Evolutionary conservation across 2,329 filamentous ascomycete genomes (phyloP), one percentile per base, ranked within the genome.

Genomic region (Escovopsis sp.): DNA sequence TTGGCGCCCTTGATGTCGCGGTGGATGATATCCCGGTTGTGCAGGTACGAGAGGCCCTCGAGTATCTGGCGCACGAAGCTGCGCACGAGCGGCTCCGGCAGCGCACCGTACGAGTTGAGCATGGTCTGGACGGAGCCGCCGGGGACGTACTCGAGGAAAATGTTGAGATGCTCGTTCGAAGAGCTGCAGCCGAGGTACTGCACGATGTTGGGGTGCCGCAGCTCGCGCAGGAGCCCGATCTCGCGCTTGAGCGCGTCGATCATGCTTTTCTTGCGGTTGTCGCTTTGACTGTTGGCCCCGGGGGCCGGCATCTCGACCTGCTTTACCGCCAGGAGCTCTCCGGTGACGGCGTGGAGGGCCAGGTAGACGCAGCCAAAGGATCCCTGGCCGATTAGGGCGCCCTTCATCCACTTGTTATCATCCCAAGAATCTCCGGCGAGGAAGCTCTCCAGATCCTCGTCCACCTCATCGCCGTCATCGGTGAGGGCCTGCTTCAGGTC

Each of bases 401-500:
- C 90, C 65, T 96, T 94, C 86, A 98, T 96, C 83, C 92, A 98
- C 57, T 94, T 93, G 62, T 88, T 82, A 43, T 94, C 87, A 44
- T 92, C 87, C 76, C 90, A 96, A 8, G 85, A 92, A 52, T 94
- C 85, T 43, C 85, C 84, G 25, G 85, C 77, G 28, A 96, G 68
- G 66, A 94, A 94, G 51, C 87, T 87, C 47, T 80, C 76, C 16
- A 96, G 68, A 48, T 90, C 87, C 50, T 87, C 83, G 48, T 96
- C 88, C 6, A 76, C 76, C 48, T 93, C 90, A 53, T 94, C 88
- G 25, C 86, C 87, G 49, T 96, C 88, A 46, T 92, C 82, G 13
- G 80, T 81, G 27, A 94, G 72, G 25, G 87, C 82, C 50, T 90
- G 76, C 38, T 79, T 85, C 35, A 94, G 68, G 39, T 93, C 84